A percentile compares a stretch with the other conserved stretches of the same genome.
phyloP scores from a whole-genome alignment of 2,329 filamentous ascomycete species.

The Arthrobotrys megalospora region DNA sequence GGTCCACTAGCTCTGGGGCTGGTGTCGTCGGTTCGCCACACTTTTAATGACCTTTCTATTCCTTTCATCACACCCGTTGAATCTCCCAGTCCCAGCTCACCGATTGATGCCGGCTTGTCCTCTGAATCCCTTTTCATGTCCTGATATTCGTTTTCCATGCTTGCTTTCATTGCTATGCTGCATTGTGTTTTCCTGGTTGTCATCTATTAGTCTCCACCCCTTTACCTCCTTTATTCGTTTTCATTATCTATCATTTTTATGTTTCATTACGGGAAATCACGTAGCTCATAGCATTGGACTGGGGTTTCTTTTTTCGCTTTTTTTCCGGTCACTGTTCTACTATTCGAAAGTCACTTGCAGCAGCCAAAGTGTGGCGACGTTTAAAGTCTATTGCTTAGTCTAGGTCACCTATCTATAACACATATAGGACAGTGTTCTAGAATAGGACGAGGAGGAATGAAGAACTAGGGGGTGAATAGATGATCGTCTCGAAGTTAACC shows the following conservation, averaged over 20 bases:
- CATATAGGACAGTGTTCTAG: slow-evolving; percentile 28
- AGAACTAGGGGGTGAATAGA: slow-evolving; percentile 46
- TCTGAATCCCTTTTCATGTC: not conserved
- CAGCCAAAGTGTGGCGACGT: slow-evolving; percentile 34
- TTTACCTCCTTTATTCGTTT: slow-evolving; percentile 23
- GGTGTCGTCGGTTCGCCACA: slow-evolving; percentile 50
- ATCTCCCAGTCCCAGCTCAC: not conserved
- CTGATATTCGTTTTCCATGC: slow-evolving; percentile 5
- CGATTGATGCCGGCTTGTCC: not conserved
- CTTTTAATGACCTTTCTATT: slow-evolving; percentile 19
- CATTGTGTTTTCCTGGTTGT: slow-evolving; percentile 39
- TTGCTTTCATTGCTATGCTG: slow-evolving; percentile 40
- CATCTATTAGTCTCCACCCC: slow-evolving; percentile 21
- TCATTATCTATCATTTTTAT: slow-evolving; percentile 37
- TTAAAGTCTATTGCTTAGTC: slow-evolving; percentile 29
- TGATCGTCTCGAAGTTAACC: slow-evolving; percentile 32
- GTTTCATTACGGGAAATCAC: slow-evolving; percentile 51
- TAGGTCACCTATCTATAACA: slow-evolving; percentile 38
- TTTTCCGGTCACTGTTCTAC: slow-evolving; percentile 1
- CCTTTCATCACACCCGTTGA: slow-evolving; percentile 1
- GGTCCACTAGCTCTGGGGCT: slow-evolving; percentile 28
- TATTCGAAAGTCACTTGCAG: slow-evolving; percentile 30
- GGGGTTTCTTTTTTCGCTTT: slow-evolving; percentile 46
- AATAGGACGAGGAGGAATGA: slow-evolving; percentile 27
- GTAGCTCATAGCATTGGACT: slow-evolving; percentile 61